phyloP scores from a whole-genome alignment of 2,329 filamentous ascomycete genomes.

The Beauveria scarabaeidicola region DNA sequence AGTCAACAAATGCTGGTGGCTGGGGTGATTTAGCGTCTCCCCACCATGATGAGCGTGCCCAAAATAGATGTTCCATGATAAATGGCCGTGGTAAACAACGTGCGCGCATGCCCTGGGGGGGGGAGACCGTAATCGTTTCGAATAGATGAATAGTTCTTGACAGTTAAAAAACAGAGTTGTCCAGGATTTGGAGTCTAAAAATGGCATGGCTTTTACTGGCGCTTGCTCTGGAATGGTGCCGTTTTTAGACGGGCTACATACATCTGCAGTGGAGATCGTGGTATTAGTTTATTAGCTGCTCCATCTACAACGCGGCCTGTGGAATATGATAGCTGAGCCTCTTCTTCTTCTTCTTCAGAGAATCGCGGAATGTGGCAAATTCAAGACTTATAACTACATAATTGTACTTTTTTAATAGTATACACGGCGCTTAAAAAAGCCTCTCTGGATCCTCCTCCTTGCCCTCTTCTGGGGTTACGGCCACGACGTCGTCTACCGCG shows the following conservation, averaged over 20 bases:
- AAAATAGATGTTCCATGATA: neutral
- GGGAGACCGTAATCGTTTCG: too few relatives aligned
- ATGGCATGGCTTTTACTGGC: neutral
- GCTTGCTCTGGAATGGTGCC: neutral
- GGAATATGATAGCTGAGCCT: too few relatives aligned
- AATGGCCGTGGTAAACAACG: too few relatives aligned
- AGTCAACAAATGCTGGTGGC: slow-evolving; percentile 10
- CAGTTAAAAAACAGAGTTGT: too few relatives aligned
- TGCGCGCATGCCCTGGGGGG: too few relatives aligned
- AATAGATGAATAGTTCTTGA: too few relatives aligned
- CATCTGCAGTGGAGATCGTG: neutral
- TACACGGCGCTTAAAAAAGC: neutral
- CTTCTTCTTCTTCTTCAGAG: too few relatives aligned
- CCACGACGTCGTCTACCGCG: neutral
- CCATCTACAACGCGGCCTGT: neutral
- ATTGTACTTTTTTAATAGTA: neutral
- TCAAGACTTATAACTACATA: neutral
- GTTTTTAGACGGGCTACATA: neutral
- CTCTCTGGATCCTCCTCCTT: neutral
- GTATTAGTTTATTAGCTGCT: too few relatives aligned
- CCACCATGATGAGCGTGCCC: neutral
- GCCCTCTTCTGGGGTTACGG: neutral
- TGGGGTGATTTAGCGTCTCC: slow-evolving; percentile 10
- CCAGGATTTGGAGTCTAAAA: neutral
- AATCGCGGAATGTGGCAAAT: neutral